Evolutionary conservation across 371 early-diverging fungal species (phyloP).

Genomic region (Encephalitozoon cuniculi): DNA sequence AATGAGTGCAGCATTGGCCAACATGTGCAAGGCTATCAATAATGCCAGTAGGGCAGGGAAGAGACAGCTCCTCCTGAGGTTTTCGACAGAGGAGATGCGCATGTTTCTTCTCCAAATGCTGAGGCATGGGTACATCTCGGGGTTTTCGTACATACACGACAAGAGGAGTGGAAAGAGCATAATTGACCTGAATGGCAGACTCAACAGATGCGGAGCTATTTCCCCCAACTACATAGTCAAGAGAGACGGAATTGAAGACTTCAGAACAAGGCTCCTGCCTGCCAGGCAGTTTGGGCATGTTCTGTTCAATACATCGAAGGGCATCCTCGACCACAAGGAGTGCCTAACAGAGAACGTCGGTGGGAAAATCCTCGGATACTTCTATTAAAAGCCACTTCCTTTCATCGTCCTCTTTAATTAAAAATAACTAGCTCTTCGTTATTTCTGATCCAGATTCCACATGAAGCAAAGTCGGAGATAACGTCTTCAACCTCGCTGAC

Average conservation of each 20-base stretch:
- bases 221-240: slow-evolving; percentile 96
- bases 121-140: slow-evolving; percentile 94
- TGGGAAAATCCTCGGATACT: slow-evolving; percentile 94
- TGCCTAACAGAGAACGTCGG: slow-evolving; percentile 81
- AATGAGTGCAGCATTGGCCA: slow-evolving; percentile 28
- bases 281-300: slow-evolving; percentile 98
- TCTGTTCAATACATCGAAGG: slow-evolving; percentile 86
- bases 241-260: slow-evolving; percentile 83
- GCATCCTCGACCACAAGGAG: slow-evolving; percentile 99
- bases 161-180: slow-evolving; percentile 96
- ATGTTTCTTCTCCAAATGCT: slow-evolving; percentile 97
- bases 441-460: slow-evolving; percentile 50
- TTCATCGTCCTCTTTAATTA: slow-evolving; percentile 27
- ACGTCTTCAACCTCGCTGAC: slow-evolving; percentile 46
- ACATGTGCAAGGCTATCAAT: slow-evolving; percentile 77
- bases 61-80: slow-evolving; percentile 88
- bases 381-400: slow-evolving; percentile 63
- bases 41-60: slow-evolving; percentile 95
- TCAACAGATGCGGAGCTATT: slow-evolving; percentile 99
- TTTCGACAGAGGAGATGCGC: slow-evolving; percentile 86
- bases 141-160: slow-evolving; percentile 93
- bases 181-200: slow-evolving; percentile 89
- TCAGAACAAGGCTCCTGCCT: slow-evolving; percentile 89
- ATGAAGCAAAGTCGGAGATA: slow-evolving; percentile 42
- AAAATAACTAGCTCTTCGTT: slow-evolving; percentile 51